These are phyloP conservation scores for Linanthus parryae DNA, from an alignment of 148 eudicot genomes.

Conservation along the genomic window DNA sequence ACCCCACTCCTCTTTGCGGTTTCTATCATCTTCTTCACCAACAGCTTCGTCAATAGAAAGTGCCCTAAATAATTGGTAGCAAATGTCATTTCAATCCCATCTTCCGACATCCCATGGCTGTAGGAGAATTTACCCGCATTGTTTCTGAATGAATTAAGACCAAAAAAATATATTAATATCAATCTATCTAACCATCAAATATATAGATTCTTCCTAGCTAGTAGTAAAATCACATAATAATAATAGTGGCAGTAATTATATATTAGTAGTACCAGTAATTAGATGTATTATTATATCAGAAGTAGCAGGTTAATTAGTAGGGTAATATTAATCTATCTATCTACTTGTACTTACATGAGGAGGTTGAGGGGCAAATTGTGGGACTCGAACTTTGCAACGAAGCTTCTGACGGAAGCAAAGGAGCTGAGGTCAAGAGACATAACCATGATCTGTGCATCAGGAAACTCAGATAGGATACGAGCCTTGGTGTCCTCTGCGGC, in stretches of 20 bases:
- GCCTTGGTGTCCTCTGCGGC: conserved; percentile 70
- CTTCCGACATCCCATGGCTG: conserved; percentile 67
- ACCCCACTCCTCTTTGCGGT: conserved; percentile 55
- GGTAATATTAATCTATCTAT: too few relatives aligned
- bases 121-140: conserved; percentile 90
- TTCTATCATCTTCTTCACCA: conserved; percentile 62
- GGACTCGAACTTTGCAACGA: conserved; percentile 53
- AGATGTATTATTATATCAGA: too few relatives aligned
- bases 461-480: conserved; percentile 59
- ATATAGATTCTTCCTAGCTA: too few relatives aligned
- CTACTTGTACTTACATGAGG: conserved; percentile 85
- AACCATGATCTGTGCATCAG: conserved; percentile 43
- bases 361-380: conserved; percentile 77
- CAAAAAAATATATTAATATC: not conserved
- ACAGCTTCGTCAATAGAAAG: conserved; percentile 61
- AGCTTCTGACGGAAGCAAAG: conserved; percentile 53
- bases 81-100: conserved; percentile 88
- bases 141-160: conserved; percentile 40
- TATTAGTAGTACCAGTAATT: too few relatives aligned
- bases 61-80: conserved; percentile 93
- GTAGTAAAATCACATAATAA: too few relatives aligned
- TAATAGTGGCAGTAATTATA: too few relatives aligned
- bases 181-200: not conserved
- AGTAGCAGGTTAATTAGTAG: too few relatives aligned
- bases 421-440: conserved; percentile 92